Conservation (phyloP, 768 basidiomycete species). For the Auriculariales sp. region DNA sequence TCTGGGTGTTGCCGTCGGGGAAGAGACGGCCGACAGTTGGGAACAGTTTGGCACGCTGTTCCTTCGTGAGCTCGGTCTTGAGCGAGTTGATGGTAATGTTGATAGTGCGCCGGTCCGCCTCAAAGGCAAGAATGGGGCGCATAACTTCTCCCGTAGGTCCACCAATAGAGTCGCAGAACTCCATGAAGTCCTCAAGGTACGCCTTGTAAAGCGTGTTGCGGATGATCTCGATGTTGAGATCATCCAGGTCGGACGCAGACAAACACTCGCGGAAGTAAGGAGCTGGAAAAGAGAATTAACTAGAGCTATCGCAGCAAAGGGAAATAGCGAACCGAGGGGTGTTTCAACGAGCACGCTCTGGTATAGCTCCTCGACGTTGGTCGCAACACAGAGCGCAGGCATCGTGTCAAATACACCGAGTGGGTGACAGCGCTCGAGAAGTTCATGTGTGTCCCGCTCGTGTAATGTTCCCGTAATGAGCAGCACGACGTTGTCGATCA, state of each 20-base stretch:
- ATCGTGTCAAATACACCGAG: constrained; percentile 95
- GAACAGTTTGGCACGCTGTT: constrained; percentile 87
- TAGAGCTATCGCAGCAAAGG: background rate
- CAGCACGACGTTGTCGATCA: constrained; percentile 99
- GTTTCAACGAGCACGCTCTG: constrained; percentile 96
- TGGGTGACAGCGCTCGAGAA: constrained; percentile 92
- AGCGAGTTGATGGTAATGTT: constrained; percentile 99
- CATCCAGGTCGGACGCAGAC: constrained; percentile 90
- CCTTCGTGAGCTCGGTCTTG: constrained; percentile 87
- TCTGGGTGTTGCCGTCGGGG: constrained; percentile 88
- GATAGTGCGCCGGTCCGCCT: constrained; percentile 91
- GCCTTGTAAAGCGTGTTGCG: constrained; percentile 98
- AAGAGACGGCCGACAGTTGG: constrained; percentile 86
- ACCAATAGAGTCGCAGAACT: constrained; percentile 65
- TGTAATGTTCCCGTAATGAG: constrained; percentile 95
- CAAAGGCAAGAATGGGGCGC: constrained; percentile 83
- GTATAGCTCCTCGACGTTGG: constrained; percentile 95
- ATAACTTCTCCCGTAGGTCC: constrained; percentile 84
- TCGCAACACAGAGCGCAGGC: constrained; percentile 97
- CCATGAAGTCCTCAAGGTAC: constrained; percentile 94
- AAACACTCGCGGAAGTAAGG: constrained; percentile 96
- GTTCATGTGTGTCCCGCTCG: constrained; percentile 92
- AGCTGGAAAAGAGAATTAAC: constrained; percentile 26
- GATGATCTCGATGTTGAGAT: constrained; percentile 98
- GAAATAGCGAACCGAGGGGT: constrained; percentile 62